These are phyloP conservation scores for Vanilla planifolia DNA, from an alignment of 106 monocot genomes.

Conservation along the genomic window DNA sequence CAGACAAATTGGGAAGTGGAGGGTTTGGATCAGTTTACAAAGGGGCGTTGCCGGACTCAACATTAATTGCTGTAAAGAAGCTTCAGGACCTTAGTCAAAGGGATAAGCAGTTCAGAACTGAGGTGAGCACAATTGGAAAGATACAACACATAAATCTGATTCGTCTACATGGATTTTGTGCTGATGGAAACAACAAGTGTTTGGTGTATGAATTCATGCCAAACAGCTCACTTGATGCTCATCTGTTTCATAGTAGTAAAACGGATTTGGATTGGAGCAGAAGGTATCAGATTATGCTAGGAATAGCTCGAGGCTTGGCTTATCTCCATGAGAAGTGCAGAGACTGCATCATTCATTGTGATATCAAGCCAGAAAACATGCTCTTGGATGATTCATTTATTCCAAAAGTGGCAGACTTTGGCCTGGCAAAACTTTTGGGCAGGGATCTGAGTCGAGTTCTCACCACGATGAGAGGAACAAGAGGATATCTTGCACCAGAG, in stretches of 20 bases:
- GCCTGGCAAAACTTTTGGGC: slow-evolving; percentile 3
- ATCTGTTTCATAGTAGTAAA: neutral
- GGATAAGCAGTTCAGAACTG: slow-evolving; percentile 9
- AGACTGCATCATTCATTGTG: no score
- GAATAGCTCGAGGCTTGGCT: no score
- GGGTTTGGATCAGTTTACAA: slow-evolving; percentile 12
- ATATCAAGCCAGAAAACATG: no score
- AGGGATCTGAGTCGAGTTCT: slow-evolving; percentile 3
- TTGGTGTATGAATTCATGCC: slow-evolving; percentile 16
- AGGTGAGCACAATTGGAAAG: slow-evolving; percentile 10
- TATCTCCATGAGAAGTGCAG: no score
- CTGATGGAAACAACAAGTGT: neutral
- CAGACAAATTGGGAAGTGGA: slow-evolving; percentile 8
- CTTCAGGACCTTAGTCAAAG: slow-evolving; percentile 4
- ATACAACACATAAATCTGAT: slow-evolving; percentile 10
- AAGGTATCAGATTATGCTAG: neutral
- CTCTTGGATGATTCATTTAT: no score
- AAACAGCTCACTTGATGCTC: slow-evolving; percentile 4
- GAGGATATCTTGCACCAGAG: slow-evolving; percentile 8
- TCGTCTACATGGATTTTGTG: slow-evolving; percentile 7
- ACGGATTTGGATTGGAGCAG: neutral
- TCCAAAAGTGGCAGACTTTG: no score
- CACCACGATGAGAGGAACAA: slow-evolving; percentile 11
- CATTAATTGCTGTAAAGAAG: slow-evolving; percentile 3
- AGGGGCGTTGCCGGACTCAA: neutral